Evolutionary conservation across 164 flowering plant species (phyloP).

Genomic region (Vitis amurensis): DNA sequence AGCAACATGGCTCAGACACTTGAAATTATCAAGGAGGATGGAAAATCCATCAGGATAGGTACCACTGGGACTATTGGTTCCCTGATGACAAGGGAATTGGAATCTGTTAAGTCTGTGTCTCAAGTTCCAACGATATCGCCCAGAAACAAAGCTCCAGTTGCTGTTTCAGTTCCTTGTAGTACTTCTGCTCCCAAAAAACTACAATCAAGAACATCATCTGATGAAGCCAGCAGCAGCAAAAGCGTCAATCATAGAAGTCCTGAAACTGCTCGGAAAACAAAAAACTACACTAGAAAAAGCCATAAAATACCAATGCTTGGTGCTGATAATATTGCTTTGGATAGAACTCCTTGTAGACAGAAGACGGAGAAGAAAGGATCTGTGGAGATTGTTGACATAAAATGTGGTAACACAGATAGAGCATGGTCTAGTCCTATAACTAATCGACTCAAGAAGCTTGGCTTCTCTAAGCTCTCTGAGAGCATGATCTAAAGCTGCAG

Average conservation of each 20-base stretch:
- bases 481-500: slow-evolving; percentile 41
- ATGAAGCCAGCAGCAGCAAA: slow-evolving; percentile 51
- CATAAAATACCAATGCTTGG: slow-evolving; percentile 65
- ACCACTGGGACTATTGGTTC: slow-evolving; percentile 74
- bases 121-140: slow-evolving; percentile 19
- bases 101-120: slow-evolving; percentile 36
- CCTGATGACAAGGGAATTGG: slow-evolving; percentile 78
- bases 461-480: slow-evolving; percentile 83
- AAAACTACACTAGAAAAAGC: slow-evolving; percentile 27
- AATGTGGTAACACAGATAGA: slow-evolving; percentile 62
- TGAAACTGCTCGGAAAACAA: slow-evolving; percentile 41
- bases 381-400: slow-evolving; percentile 80
- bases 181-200: slow-evolving; percentile 31
- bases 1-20: slow-evolving; percentile 63
- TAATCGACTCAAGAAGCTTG: slow-evolving; percentile 63
- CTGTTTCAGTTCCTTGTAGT: slow-evolving; percentile 40
- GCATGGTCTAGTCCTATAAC: slow-evolving; percentile 66
- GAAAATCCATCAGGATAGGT: slow-evolving; percentile 80
- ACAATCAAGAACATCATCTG: slow-evolving; percentile 38
- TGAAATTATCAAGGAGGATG: slow-evolving; percentile 67
- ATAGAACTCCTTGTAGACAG: slow-evolving; percentile 52
- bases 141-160: slow-evolving; percentile 22
- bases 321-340: slow-evolving; percentile 41
- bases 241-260: slow-evolving; percentile 15
- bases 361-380: slow-evolving; percentile 47